Evolutionary conservation across 768 basidiomycete genomes (phyloP).

Genomic region (Leccinum boreale): DNA sequence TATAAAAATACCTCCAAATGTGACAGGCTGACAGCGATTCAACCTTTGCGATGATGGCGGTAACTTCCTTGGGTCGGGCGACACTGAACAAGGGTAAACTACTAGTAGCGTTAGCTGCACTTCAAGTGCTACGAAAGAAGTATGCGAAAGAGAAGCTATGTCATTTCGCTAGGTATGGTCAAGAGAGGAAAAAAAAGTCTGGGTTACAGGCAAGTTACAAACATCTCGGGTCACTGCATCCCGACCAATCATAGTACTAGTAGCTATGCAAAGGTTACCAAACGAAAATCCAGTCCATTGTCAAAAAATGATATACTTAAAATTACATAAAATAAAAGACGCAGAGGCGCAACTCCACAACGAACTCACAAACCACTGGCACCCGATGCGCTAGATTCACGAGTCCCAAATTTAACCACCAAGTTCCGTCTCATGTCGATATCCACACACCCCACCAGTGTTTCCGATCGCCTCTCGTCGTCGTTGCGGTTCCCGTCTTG

Average conservation of each 20-base stretch:
- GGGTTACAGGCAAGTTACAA: background rate
- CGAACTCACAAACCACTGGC: background rate
- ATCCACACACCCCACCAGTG: slow-evolving; percentile 43
- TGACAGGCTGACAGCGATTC: too few relatives aligned
- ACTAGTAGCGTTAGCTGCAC: too few relatives aligned
- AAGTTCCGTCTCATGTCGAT: slow-evolving; percentile 32
- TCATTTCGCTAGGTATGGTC: background rate
- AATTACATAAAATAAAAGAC: background rate
- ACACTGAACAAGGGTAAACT: too few relatives aligned
- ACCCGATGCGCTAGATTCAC: slow-evolving; percentile 20
- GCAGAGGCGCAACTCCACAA: background rate
- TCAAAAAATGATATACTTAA: background rate
- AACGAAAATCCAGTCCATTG: background rate
- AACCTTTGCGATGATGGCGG: too few relatives aligned
- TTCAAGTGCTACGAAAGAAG: too few relatives aligned
- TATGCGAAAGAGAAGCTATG: background rate
- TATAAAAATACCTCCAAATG: too few relatives aligned
- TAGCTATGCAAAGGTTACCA: background rate
- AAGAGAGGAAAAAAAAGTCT: background rate
- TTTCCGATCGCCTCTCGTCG: slow-evolving; percentile 11
- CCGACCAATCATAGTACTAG: background rate
- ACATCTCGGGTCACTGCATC: too few relatives aligned
- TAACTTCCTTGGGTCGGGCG: too few relatives aligned
- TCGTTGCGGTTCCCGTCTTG: too few relatives aligned
- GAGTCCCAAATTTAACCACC: slow-evolving; percentile 47